A percentile compares a stretch with the other conserved stretches of the same genome.
Conservation (phyloP, 2,329 filamentous ascomycete genomes). For the Paecilomyces niveus region DNA sequence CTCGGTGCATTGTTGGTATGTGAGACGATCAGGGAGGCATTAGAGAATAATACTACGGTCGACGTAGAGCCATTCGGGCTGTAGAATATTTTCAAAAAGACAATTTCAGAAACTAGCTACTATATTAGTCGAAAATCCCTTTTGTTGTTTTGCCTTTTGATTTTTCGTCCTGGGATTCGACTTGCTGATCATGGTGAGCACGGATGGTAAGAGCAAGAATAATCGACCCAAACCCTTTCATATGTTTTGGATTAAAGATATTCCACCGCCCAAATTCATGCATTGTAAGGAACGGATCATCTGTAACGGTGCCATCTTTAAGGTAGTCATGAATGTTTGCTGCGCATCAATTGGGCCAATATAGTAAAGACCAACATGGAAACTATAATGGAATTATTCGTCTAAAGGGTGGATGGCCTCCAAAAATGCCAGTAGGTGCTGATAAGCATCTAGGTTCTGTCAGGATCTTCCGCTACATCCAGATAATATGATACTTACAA, state of each 20-base stretch:
- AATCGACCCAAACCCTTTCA: background rate
- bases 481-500: no score
- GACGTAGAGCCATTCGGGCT: background rate
- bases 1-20: constrained; percentile 44
- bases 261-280: background rate
- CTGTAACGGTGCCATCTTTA: background rate
- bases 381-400: no score
- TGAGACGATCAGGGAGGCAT: background rate
- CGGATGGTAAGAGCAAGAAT: background rate
- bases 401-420: no score
- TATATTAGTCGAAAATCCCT: background rate
- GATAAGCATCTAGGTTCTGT: no score
- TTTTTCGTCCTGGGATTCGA: background rate
- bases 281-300: background rate
- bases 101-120: no score
- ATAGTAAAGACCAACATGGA: no score
- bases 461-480: no score
- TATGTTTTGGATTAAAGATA: background rate
- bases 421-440: no score
- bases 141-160: background rate
- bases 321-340: no score
- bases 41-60: background rate
- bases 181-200: background rate
- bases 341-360: no score
- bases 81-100: no score